Evolutionary conservation across 2,329 filamentous ascomycete genomes (phyloP), one percentile per base, ranked within the genome.

Genomic region (Tolypocladium paradoxum): DNA sequence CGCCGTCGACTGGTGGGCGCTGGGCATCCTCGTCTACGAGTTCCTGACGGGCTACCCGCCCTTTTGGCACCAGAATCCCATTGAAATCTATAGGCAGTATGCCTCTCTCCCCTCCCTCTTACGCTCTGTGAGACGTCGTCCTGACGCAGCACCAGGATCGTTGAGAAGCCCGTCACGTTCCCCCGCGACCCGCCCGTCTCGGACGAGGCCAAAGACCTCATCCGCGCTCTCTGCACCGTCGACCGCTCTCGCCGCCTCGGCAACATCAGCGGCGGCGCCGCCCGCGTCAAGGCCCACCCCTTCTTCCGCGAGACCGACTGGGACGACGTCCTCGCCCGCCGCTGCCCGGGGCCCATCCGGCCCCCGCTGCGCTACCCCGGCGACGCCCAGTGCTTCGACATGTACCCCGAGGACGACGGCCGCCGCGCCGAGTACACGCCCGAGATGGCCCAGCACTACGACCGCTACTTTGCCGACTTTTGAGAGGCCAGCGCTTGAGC

Each of bases 1-100:
- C 2, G 87, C 88, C 16, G 88, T 92, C 36, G 88, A 92, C 73
- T 92, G 88, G 88, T 92, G 88, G 88, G 88, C 88, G 0, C 76
- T 93, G 60, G 88, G 88, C 29, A 90, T 92, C 59, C 70, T 93
- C 53, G 84, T 92, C 55, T 92, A 90, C 68, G 88, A 93, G 65
- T 92, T 92, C 64, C 72, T 92, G 49, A 90, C 88, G 11, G 88
- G 88, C 31, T 90, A 91, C 64, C 88, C 88, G 16, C 88, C 88
- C 0, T 93, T 92, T 65, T 93, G 88, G 87, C 85, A 91, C 64
- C 84, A 88, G 58, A 92, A 90, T 59, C 88, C 88, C 1, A 88
- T 92, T 59, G 88, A 91, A 66, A 92, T 92, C 54, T 92, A 92
- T 70, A 88, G 90, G 67, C 83, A 86, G 82, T 84, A 62, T 60